Evolutionary conservation across 305 asterid species (phyloP).

Genomic region (Solanum hybrid): DNA sequence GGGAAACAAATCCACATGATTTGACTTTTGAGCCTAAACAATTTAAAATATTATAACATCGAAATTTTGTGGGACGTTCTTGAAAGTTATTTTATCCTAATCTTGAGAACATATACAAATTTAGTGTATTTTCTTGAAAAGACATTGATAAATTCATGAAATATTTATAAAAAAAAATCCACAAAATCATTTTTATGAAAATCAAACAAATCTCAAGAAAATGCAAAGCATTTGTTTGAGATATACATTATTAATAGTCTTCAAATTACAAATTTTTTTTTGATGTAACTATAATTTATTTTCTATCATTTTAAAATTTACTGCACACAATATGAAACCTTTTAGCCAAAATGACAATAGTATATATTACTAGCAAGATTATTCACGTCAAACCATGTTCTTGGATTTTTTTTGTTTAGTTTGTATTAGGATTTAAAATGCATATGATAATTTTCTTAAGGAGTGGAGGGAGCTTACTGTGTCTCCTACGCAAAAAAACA

Average conservation of each 20-base stretch:
- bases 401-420: background rate
- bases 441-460: background rate
- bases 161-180: background rate
- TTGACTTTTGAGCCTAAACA: background rate
- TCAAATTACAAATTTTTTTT: background rate
- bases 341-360: no score
- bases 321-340: background rate
- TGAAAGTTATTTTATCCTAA: no score
- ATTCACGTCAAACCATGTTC: background rate
- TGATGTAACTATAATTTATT: no score
- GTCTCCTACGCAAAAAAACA: background rate
- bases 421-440: background rate
- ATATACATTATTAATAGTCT: background rate
- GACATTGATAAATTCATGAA: no score
- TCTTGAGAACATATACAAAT: no score
- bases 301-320: no score
- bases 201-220: no score
- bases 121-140: no score
- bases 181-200: background rate
- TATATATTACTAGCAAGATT: background rate
- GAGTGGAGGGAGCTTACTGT: background rate
- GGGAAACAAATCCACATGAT: background rate
- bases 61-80: background rate
- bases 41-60: background rate
- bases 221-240: background rate